Percentiles rank a stretch among this genome's conserved stretches.
Conservation (phyloP, 192 early-diverging fungal species). For the Geosiphon pyriformis region DNA sequence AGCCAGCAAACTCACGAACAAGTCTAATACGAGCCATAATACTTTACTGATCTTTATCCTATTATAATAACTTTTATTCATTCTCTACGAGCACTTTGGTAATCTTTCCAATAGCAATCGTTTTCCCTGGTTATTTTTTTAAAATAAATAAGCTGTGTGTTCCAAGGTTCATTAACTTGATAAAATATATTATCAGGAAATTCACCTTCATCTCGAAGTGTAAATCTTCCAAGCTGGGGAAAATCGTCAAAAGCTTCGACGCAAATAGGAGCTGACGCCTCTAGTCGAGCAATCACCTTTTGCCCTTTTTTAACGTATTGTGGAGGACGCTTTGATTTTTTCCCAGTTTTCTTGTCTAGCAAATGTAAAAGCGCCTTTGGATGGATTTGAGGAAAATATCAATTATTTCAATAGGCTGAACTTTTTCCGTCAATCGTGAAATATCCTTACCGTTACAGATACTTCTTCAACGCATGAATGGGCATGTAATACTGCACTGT, state of each 20-base stretch:
- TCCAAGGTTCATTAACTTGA: neutral
- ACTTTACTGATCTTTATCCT: too few species aligned
- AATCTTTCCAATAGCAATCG: slow-evolving; percentile 95
- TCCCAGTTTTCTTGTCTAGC: slow-evolving; percentile 91
- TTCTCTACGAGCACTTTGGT: slow-evolving; percentile 50
- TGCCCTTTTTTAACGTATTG: slow-evolving; percentile 93
- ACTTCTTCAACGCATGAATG: slow-evolving; percentile 90
- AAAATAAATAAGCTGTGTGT: neutral
- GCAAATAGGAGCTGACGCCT: slow-evolving; percentile 70
- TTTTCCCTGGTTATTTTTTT: slow-evolving; percentile 48
- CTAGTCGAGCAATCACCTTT: slow-evolving; percentile 80
- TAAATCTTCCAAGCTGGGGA: slow-evolving; percentile 94
- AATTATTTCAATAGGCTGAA: slow-evolving; percentile 20
- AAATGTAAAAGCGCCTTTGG: slow-evolving; percentile 70
- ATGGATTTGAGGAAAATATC: slow-evolving; percentile 10
- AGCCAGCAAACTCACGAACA: too few species aligned
- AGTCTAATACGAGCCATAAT: too few species aligned
- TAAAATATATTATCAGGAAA: slow-evolving; percentile 29
- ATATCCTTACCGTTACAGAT: slow-evolving; percentile 48
- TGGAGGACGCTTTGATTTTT: slow-evolving; percentile 82
- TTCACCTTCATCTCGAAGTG: slow-evolving; percentile 93
- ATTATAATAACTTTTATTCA: neutral
- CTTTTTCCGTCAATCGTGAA: neutral
- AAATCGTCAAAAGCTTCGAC: slow-evolving; percentile 83
- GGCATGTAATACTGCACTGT: slow-evolving; percentile 87